Evolutionary conservation across 1,284 basidiomycete genomes (phyloP).

Genomic region (Pseudozyma sp.): DNA sequence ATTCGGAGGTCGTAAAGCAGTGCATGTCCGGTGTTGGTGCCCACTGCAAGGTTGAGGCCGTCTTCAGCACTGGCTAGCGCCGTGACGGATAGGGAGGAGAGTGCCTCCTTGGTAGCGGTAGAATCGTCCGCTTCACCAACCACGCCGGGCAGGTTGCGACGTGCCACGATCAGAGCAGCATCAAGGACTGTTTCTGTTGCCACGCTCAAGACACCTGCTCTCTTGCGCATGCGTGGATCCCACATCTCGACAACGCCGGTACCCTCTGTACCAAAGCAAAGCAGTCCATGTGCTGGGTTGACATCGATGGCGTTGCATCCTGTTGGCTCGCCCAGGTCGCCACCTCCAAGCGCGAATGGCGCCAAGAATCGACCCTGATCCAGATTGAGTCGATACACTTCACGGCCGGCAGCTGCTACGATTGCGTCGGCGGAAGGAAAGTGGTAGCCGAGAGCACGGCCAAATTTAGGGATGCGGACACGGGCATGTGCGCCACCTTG

Average conservation of each 20-base stretch:
- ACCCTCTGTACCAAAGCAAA: conserved; percentile 85
- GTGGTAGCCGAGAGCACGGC: conserved; percentile 89
- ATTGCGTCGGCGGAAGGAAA: conserved; percentile 84
- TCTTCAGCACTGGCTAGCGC: conserved; percentile 80
- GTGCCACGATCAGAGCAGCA: conserved; percentile 67
- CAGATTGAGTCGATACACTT: conserved; percentile 93
- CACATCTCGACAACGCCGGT: conserved; percentile 91
- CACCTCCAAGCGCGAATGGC: conserved; percentile 59
- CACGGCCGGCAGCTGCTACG: conserved; percentile 80
- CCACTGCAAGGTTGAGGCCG: conserved; percentile 91
- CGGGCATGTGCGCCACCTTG: conserved; percentile 93
- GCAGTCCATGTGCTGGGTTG: conserved; percentile 90
- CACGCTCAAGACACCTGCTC: conserved; percentile 82
- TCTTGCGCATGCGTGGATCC: conserved; percentile 86
- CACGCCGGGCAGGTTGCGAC: conserved; percentile 66
- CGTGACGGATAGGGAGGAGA: conserved; percentile 77
- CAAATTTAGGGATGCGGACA: conserved; percentile 92
- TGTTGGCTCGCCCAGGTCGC: conserved; percentile 71
- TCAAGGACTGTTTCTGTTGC: conserved; percentile 73
- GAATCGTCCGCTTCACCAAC: conserved; percentile 44
- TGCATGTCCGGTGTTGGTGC: conserved; percentile 93
- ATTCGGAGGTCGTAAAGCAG: conserved; percentile 94
- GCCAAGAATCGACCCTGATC: conserved; percentile 87
- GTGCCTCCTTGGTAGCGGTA: conserved; percentile 64
- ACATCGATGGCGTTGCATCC: conserved; percentile 94